phyloP scores from a whole-genome alignment of 345 rosid species.

The Eucalyptus camaldulensis region DNA sequence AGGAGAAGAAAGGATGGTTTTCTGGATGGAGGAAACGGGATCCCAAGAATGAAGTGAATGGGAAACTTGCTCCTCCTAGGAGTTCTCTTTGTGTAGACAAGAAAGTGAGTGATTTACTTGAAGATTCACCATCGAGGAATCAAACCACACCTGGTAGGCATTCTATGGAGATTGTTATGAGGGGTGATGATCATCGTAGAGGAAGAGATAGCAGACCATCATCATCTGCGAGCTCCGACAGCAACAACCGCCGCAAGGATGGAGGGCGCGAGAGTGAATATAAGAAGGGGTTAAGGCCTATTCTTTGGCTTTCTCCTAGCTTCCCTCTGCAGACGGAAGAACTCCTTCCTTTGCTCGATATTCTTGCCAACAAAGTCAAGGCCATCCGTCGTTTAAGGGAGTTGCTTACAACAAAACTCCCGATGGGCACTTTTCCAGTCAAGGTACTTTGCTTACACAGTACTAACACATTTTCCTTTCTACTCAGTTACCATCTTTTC shows the following conservation, averaged over 20 bases:
- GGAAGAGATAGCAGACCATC: constrained; percentile 45
- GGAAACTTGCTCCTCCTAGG: constrained; percentile 59
- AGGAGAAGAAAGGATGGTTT: constrained; percentile 95
- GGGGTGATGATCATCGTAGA: constrained; percentile 44
- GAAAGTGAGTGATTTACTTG: constrained; percentile 70
- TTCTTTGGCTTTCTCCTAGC: constrained; percentile 82
- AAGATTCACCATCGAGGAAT: constrained; percentile 48
- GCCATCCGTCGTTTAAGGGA: constrained; percentile 96
- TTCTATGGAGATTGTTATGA: constrained; percentile 57
- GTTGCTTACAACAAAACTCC: constrained; percentile 91
- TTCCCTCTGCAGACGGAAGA: constrained; percentile 92
- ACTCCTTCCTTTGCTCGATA: constrained; percentile 91
- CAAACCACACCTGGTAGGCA: constrained; percentile 77
- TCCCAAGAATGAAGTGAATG: constrained; percentile 45
- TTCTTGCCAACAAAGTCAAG: constrained; percentile 95
- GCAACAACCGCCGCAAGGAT: constrained; percentile 41
- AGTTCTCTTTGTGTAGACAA: constrained; percentile 79
- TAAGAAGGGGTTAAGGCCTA: constrained; percentile 88
- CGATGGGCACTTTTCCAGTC: constrained; percentile 86
- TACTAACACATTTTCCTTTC: background rate
- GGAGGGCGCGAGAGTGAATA: constrained; percentile 72
- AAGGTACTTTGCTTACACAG: constrained; percentile 37
- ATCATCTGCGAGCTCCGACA: constrained; percentile 29
- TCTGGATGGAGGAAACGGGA: constrained; percentile 91
- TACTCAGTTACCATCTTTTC: background rate